These are phyloP conservation scores for Chlorella sp. DNA, from an alignment of 139 green algal genomes.

Conservation along the genomic window DNA sequence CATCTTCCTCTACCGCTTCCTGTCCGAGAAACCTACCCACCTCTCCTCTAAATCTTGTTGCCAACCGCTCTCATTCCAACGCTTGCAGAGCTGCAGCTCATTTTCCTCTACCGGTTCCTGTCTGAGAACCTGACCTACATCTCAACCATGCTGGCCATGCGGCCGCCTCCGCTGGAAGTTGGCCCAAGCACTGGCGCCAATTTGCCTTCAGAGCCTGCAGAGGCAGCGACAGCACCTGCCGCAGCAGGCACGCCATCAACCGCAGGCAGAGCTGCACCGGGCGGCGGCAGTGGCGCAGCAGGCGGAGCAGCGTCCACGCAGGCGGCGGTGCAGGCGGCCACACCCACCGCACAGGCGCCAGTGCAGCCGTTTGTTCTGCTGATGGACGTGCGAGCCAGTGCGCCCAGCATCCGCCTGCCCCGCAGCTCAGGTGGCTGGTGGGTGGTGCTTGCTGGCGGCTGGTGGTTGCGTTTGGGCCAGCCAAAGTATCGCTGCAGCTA, in stretches of 20 bases:
- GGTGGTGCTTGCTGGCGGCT: no score
- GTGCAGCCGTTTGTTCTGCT: constrained; percentile 62
- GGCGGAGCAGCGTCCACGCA: not conserved
- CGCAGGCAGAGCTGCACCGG: not conserved
- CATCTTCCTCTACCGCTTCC: not conserved
- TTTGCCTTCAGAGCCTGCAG: no score
- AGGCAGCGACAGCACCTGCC: not conserved
- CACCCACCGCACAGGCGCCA: not conserved
- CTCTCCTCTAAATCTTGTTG: no score
- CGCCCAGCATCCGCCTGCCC: constrained; percentile 85
- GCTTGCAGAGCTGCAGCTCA: constrained; percentile 71
- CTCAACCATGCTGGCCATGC: constrained; percentile 51
- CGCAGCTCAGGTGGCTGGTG: constrained; percentile 33
- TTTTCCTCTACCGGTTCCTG: constrained; percentile 92
- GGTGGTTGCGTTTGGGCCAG: no score
- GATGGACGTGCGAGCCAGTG: constrained; percentile 76
- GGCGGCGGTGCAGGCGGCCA: constrained; percentile 9
- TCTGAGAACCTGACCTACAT: constrained; percentile 60
- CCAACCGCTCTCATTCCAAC: not conserved
- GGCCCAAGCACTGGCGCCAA: not conserved
- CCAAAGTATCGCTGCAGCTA: no score
- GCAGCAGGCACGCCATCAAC: not conserved
- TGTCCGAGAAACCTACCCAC: no score
- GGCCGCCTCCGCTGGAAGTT: constrained; percentile 1
- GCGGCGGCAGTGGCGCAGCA: not conserved